Evolutionary conservation across 495 filamentous ascomycete species (phyloP), one percentile per base, ranked within the genome.

Genomic region (Hyaloscypha bicolor): DNA sequence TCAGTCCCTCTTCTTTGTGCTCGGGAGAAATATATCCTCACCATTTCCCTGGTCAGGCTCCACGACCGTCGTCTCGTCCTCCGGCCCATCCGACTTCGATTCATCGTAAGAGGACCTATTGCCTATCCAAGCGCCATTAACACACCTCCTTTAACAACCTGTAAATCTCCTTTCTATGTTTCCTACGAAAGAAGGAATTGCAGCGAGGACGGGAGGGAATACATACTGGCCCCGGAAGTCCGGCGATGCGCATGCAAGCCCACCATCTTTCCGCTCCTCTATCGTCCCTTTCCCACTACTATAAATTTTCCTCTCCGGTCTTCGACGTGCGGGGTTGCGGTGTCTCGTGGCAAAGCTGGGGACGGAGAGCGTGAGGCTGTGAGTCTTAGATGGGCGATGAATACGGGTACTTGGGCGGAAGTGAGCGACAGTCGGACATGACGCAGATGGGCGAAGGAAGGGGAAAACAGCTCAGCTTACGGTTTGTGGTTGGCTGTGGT

Each of bases 11-110:
- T 57, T 32, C 48, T 48, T 19, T 14, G 8, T 48, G 16, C 3
- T 48, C 42, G 42, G 42, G 42, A 12, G 42, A 12, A 31, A 21
- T 51, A 9, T 53, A 35, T 66, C 81, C 86, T 71, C 39, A 90
- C 87, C 85, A 76, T 87, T 91, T 69, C 88, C 88, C 79, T 91
- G 88, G 31, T 91, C 90, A 37, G 90, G 82, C 77, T 93, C 91
- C 63, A 94, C 89, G 48, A 91, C 80, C 52, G 78, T 79, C 59
- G 86, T 90, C 75, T 96, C 93, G 76, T 96, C 93, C 57, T 96
- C 88, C 39, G 69, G 52, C 31, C 73, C 73, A 70, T 69, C 67
- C 48, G 70, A 71, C 35, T 62, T 71, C 4, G 37, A 55, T 25
- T 76, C 79, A 61, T 82, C 83, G 55, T 70, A 74, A 14, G 82